Conservation (phyloP, 495 filamentous ascomycete genomes). For the Articulospora tetracladia region DNA sequence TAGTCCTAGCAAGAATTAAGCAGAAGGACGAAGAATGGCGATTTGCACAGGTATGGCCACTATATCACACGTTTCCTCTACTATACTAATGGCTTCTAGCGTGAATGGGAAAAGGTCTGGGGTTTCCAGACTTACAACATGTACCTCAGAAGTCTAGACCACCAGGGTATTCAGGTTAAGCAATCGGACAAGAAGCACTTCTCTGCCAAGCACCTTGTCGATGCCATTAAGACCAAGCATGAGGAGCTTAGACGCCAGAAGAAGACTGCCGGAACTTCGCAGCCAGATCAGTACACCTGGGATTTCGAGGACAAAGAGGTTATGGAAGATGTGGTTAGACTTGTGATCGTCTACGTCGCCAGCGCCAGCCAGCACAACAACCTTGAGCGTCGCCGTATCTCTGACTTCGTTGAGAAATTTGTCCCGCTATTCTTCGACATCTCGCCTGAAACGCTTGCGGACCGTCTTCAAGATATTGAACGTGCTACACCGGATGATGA, state of each 20-base stretch:
- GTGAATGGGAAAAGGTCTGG: slow-evolving; percentile 99
- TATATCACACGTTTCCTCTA: background rate
- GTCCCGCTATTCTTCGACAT: slow-evolving; percentile 87
- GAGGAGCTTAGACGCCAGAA: slow-evolving; percentile 74
- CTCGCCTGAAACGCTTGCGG: slow-evolving; percentile 67
- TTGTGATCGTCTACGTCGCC: slow-evolving; percentile 74
- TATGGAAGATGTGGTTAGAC: slow-evolving; percentile 72
- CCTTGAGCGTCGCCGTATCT: slow-evolving; percentile 70
- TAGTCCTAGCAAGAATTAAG: slow-evolving; percentile 83
- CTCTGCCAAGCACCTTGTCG: slow-evolving; percentile 77
- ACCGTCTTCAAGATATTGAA: slow-evolving; percentile 69
- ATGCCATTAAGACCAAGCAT: slow-evolving; percentile 80
- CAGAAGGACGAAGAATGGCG: slow-evolving; percentile 97
- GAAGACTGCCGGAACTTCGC: slow-evolving; percentile 52
- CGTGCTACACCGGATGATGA: slow-evolving; percentile 64
- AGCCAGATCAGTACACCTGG: slow-evolving; percentile 70
- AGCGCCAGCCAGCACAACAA: slow-evolving; percentile 61
- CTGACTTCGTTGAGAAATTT: slow-evolving; percentile 83
- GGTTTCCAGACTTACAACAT: slow-evolving; percentile 85
- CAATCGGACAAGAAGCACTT: slow-evolving; percentile 84
- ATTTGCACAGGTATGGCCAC: slow-evolving; percentile 59
- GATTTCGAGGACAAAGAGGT: slow-evolving; percentile 73
- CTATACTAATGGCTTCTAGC: slow-evolving; percentile 36
- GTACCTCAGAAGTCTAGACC: slow-evolving; percentile 93
- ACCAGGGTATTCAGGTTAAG: slow-evolving; percentile 86